Evolutionary conservation across 345 rosid genomes (phyloP), one percentile per base, ranked within the genome.

Genomic region (Dimocarpus longan): DNA sequence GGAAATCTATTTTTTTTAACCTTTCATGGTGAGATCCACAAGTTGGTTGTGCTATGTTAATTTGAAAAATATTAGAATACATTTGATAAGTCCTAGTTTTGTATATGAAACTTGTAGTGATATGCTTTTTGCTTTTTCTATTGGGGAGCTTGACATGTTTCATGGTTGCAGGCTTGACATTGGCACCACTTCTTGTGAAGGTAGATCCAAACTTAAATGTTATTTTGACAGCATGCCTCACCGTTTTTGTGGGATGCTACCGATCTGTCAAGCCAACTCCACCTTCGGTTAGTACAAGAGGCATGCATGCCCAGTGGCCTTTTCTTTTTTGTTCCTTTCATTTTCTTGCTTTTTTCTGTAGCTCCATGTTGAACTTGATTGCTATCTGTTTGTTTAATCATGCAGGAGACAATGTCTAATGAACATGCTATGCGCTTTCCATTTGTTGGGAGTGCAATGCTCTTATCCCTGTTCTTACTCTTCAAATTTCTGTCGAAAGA

Each of bases 351-450:
- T 68, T 37, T 9, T 42, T 26, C 40, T 28, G 22, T 62, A 57
- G 74, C 16, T 60, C 28, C 32, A 9, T 11, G 16, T 79, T 68
- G 42, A 52, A 76, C 42, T 73, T 71, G 62, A 9, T 52, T 78
- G 59, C 70, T 59, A 76, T 19, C 71, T 77, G 2, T 18, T 0
- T 68, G 32, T 76, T 81, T 77, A 69, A 28, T 75, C 66, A 76
- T 84, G 83, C 93, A 96, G 99, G 98, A 96, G 86, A 93, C 98
- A 1, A 93, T 96, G 99, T 96, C 98, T 12, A 93, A 89, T 56
- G 97, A 96, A 68, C 99, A 96, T 83, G 99, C 99, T 6, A 96
- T 96, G 99, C 98, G 98, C 78, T 94, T 96, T 82, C 99, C 99
- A 1, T 90, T 96, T 78, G 93, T 96, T 72, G 99, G 99, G 80